A percentile compares a stretch with the other conserved stretches of the same genome.
Conservation (phyloP, 2,329 filamentous ascomycete genomes). For the Sporothrix brunneoviolacea region DNA sequence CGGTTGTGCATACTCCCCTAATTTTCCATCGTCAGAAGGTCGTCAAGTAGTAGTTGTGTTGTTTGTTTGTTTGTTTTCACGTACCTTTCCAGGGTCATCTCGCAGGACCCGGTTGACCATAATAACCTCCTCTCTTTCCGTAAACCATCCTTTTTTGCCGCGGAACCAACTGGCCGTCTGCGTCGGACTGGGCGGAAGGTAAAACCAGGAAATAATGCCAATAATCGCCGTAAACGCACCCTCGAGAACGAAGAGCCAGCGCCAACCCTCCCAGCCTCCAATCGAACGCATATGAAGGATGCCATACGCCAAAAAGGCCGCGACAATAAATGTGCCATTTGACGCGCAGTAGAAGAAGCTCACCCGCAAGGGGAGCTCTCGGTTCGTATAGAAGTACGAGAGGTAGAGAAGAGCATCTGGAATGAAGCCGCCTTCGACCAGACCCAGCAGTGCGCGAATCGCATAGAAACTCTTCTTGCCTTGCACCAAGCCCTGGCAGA, state of each 20-base stretch:
- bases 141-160: constrained; percentile 47
- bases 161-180: constrained; percentile 36
- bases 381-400: constrained; percentile 28
- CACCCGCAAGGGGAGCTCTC: constrained; percentile 27
- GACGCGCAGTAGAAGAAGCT: constrained; percentile 28
- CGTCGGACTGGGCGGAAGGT: constrained; percentile 37
- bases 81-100: constrained; percentile 49
- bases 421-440: constrained; percentile 22
- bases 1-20: constrained; percentile 49
- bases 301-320: constrained; percentile 28
- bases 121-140: constrained; percentile 48
- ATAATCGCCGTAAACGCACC: constrained; percentile 35
- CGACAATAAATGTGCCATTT: constrained; percentile 25
- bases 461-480: constrained; percentile 23
- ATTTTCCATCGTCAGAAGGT: background rate
- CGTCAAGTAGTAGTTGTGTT: too few species aligned
- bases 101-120: constrained; percentile 50
- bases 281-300: constrained; percentile 24
- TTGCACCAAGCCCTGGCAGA: constrained; percentile 24
- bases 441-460: constrained; percentile 13
- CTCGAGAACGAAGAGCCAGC: constrained; percentile 47
- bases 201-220: constrained; percentile 39
- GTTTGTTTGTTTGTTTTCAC: background rate
- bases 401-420: constrained; percentile 28
- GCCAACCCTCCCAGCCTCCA: constrained; percentile 28